Conservation (phyloP, 257 asterid species). For the Nicotiana benthamiana region DNA sequence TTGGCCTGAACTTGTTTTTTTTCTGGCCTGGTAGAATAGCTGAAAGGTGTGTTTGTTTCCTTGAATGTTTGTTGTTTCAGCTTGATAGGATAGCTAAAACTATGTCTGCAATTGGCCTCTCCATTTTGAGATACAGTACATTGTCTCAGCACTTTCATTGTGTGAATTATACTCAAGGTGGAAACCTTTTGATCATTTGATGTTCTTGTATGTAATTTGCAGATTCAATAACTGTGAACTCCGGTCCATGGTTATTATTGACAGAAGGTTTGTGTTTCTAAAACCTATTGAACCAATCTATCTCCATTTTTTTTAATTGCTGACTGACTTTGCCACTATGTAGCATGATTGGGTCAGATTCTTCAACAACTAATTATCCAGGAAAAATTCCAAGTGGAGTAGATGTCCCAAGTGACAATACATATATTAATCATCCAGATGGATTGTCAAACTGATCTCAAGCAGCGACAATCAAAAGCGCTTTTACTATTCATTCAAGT, state of each 20-base stretch:
- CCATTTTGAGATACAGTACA: background rate
- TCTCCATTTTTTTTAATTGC: background rate
- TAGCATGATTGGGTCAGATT: constrained; percentile 52
- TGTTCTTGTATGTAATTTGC: constrained; percentile 19
- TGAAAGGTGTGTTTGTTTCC: background rate
- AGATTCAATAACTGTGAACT: constrained; percentile 86
- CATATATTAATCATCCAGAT: constrained; percentile 10
- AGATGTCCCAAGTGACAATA: constrained; percentile 53
- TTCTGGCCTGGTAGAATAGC: background rate
- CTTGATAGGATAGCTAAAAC: background rate
- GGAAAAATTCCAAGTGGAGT: constrained; percentile 62
- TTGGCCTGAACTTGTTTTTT: too few relatives aligned
- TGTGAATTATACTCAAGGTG: background rate
- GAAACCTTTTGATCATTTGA: background rate
- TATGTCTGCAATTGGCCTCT: background rate
- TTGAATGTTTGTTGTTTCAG: background rate
- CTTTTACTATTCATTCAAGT: background rate
- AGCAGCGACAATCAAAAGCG: background rate
- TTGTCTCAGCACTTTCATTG: background rate
- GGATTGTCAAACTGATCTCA: background rate
- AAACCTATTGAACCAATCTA: background rate
- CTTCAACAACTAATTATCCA: constrained; percentile 52
- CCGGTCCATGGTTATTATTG: constrained; percentile 71
- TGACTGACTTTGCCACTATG: constrained; percentile 3
- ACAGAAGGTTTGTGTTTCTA: constrained; percentile 45